phyloP scores from a whole-genome alignment of 1,284 basidiomycete genomes.

The Heliocybe sulcata region DNA sequence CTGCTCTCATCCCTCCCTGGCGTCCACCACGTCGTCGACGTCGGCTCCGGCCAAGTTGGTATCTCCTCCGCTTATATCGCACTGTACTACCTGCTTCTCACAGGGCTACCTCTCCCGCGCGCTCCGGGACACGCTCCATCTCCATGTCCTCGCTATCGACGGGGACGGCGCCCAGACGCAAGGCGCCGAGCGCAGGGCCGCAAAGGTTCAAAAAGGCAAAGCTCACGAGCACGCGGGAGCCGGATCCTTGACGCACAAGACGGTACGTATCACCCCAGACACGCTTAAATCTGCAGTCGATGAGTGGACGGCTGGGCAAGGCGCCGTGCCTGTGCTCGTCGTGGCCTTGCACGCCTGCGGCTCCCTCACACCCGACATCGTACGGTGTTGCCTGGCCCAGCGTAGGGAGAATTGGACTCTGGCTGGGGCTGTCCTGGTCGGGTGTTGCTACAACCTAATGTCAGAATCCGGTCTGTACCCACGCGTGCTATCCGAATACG shows the following conservation, averaged over 20 bases:
- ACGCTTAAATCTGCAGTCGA: conserved; percentile 31
- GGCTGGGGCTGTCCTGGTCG: conserved; percentile 35
- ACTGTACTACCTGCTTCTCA: conserved; percentile 2
- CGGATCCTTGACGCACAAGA: conserved; percentile 40
- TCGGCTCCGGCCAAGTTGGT: conserved; percentile 48
- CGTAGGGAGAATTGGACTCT: conserved; percentile 25
- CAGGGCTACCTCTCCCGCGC: conserved; percentile 45
- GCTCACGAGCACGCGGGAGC: neutral
- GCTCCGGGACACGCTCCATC: conserved; percentile 23
- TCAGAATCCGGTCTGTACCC: conserved; percentile 26
- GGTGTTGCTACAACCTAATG: conserved; percentile 48
- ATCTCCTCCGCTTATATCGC: conserved; percentile 4
- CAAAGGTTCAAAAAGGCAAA: conserved; percentile 12
- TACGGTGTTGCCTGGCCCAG: conserved; percentile 28
- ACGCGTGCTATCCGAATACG: conserved; percentile 17
- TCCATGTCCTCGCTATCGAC: conserved; percentile 46
- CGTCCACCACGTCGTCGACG: conserved; percentile 28
- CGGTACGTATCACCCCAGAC: conserved; percentile 37
- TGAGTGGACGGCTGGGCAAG: conserved; percentile 26
- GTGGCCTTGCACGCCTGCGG: conserved; percentile 59
- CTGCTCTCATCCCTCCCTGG: conserved; percentile 16
- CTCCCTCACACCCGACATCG: conserved; percentile 37
- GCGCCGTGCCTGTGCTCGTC: conserved; percentile 41
- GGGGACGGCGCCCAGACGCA: conserved; percentile 33
- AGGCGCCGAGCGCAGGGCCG: conserved; percentile 31